Base-by-base conservation (phyloP, 2,329 filamentous ascomycete genomes). In the Beauveria rudraprayagi region DNA sequence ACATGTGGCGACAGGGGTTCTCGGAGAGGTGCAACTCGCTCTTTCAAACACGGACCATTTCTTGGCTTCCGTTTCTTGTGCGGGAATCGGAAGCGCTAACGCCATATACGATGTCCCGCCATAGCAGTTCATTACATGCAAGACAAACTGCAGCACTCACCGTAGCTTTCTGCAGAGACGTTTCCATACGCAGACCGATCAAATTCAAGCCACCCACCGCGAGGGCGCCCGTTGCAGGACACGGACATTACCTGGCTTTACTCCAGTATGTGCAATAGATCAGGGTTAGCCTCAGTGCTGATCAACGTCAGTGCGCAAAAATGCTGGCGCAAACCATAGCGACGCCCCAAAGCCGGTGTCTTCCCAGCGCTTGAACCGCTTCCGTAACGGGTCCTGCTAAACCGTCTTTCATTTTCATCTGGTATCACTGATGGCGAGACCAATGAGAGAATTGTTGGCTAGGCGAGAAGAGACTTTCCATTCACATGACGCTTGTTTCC, bases 1-100 rank as follows among this genome's bases (percentile, higher is more conserved):
- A 44, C 56, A 53, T 52, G 56, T 60, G 56, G 56, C 56, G 26
- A 46, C 56, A 60, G 56, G 56, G 56, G 56, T 52, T 26, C 2
- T 14, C 34, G 5, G 37, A 22, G 56, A 44, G 47, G 3, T 41
- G 40, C 28, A 22, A 30, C 43, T 60, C 48, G 56, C 56, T 53
- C 56, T 60, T 37, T 37, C 22, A 60, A 53, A 60, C 56, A 53
- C 47, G 14, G 48, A 19, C 43, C 44, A 40, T 19, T 17, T 50
- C 43, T 51, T 41, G 46, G 14, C 10, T 19, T 50, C 8, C 6
- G 16, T 50, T 9, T 1, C n/a, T 56, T 22, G 26, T 19, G 40
- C 53, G 28, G 53, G 41, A 56, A 46, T 22, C 53, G 52, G 16
- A 44, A 30, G 8, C 34, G 34, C 34, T 24, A n/a, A 24, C 8